Evolutionary conservation across 1,139 yeast genomes (phyloP), one percentile per base, ranked within the genome.

Genomic region (Geotrichum restrictum): DNA sequence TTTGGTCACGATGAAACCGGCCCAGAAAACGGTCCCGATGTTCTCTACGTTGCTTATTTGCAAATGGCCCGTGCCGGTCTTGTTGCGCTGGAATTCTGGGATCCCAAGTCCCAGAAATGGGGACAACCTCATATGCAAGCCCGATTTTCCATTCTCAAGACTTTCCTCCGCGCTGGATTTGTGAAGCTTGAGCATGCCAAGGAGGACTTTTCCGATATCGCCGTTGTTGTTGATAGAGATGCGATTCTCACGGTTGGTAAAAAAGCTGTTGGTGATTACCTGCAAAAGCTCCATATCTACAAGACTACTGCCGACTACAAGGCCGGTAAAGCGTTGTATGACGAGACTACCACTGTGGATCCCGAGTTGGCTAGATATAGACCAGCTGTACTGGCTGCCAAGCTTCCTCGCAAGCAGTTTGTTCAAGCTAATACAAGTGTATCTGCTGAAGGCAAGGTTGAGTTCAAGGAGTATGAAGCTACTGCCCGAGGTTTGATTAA

Each of bases 71-170:
- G 96, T 62, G 95, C 96, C 4, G 96, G 96, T 58, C 74, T 88
- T 51, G 64, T 85, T 41, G 91, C 86, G 1, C 75, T 88, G 63
- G 95, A 88, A 67, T 86, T 78, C 68, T 88, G 94, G 88, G 95
- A 88, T 68, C 95, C 96, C 41, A 69, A 72, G 45, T 76, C 88
- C 36, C 72, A 75, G 57, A 87, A 87, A 69, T 88, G 96, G 96
- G 96, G 96, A 34, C 96, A 88, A 71, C 83, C 96, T n/a, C 96
- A 88, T 67, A 87, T 88, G 89, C 95, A 88, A 73, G 96, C 95
- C 5, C 76, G 96, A 65, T 88, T 79, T 69, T 87, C 93, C 37
- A 88, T 88, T 61, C 76, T 87, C 76, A 86, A 85, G 71, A 78
- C 83, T 31, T 82, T 87, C 65, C 72, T 85, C 63, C 75, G 81